Percentiles rank a stretch among this genome's conserved stretches.
phyloP scores from a whole-genome alignment of 2,329 filamentous ascomycete genomes.

The Cordyceps cicadae region DNA sequence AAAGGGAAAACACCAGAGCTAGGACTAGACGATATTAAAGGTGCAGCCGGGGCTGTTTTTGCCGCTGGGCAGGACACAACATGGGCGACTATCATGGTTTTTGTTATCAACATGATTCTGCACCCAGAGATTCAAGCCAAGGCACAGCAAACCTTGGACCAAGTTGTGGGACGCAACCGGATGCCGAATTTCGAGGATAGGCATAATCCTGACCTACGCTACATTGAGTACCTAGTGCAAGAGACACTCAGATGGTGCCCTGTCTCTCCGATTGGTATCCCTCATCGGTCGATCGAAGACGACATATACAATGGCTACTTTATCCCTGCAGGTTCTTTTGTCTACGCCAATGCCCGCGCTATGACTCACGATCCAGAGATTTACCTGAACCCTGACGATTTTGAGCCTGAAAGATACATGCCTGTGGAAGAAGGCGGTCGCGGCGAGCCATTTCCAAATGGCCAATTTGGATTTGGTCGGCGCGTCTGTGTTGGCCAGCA shows the following conservation, averaged over 20 bases:
- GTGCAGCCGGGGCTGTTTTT: constrained; percentile 39
- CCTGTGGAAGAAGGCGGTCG: constrained; percentile 26
- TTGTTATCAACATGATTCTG: constrained; percentile 37
- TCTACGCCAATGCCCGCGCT: constrained; percentile 35
- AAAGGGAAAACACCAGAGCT: constrained; percentile 24
- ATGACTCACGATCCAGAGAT: constrained; percentile 34
- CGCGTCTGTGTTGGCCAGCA: constrained; percentile 42
- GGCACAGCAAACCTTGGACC: constrained; percentile 38
- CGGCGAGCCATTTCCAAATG: constrained; percentile 37
- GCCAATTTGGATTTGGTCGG: constrained; percentile 45
- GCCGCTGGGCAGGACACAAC: constrained; percentile 40
- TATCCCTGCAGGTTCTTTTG: constrained; percentile 45
- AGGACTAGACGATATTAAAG: constrained; percentile 38
- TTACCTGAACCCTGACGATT: constrained; percentile 34
- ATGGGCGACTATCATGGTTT: constrained; percentile 32
- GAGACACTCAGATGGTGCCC: constrained; percentile 38
- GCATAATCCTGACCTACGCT: constrained; percentile 26
- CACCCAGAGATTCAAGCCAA: constrained; percentile 38
- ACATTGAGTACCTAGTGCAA: constrained; percentile 38
- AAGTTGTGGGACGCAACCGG: constrained; percentile 34
- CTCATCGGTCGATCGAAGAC: constrained; percentile 45
- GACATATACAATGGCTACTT: constrained; percentile 49
- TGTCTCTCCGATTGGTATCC: constrained; percentile 41
- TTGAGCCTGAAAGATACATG: constrained; percentile 38
- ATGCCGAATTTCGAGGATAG: constrained; percentile 40